Evolutionary conservation across 192 early-diverging fungal species (phyloP), one percentile per base, ranked within the genome.

Genomic region (Backusella tuberculispora): DNA sequence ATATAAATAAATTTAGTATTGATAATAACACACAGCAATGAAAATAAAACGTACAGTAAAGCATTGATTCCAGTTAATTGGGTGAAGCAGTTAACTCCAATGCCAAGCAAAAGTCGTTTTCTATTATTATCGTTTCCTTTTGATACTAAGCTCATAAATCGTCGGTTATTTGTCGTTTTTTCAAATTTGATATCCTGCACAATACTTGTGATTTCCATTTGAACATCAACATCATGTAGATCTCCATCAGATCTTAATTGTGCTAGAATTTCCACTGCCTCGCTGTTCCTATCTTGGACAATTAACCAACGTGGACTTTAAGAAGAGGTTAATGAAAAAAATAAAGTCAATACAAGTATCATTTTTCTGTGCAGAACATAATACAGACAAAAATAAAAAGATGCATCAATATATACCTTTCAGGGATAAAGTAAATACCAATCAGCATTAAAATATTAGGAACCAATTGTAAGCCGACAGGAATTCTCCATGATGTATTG

Each of bases 41-140:
- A 65, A 34, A 40, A 26, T 38, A 34, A 1, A 19, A 53, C 72
- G 69, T 94, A 94, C 82, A 94, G 78, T 21, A 92, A 80, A 34
- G 88, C 85, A 78, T 95, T 95, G 74, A 93, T 90, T 17, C 92
- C 93, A 26, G 90, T 93, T n/a, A 89, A 75, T 77, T 94, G 92
- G 76, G 90, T 89, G 38, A 90, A 82, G 6, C 83, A 70, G 68
- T 90, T 90, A 34, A 93, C 75, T 15, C 79, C 70, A 10, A 91
- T 76, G 7, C 89, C 89, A 9, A 88, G 63, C 0, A 85, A 45
- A 5, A 86, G 69, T 10, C 91, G 84, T 9, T 84, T 86, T 40
- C 86, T 79, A 29, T 87, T 85, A 14, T 86, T 84, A 48, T 76
- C 74, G 40, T 67, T 67, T 6, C 88, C 88, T 72, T 71, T 71